phyloP scores from a whole-genome alignment of 768 basidiomycete species.

The Russula dissimulans region DNA sequence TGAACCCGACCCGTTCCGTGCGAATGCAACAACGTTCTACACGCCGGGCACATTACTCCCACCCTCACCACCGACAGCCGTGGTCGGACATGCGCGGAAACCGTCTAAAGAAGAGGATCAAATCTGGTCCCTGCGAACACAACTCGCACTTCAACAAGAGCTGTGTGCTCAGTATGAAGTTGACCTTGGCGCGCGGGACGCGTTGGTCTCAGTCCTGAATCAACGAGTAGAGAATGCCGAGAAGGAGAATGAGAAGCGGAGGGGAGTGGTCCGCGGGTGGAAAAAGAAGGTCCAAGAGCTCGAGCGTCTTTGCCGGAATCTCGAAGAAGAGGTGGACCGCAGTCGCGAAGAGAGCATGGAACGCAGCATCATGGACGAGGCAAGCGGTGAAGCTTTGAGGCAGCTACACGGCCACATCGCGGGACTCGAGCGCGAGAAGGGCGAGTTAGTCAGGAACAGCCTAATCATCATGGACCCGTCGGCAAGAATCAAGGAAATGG shows the following conservation, averaged over 20 bases:
- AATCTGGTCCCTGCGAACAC: slow-evolving; percentile 65
- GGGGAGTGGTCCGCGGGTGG: slow-evolving; percentile 46
- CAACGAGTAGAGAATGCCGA: slow-evolving; percentile 46
- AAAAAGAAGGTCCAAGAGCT: slow-evolving; percentile 72
- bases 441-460: slow-evolving; percentile 29
- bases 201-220: slow-evolving; percentile 53
- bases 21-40: slow-evolving; percentile 66
- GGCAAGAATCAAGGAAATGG: slow-evolving; percentile 28
- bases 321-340: slow-evolving; percentile 84
- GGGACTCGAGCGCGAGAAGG: slow-evolving; percentile 60
- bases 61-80: slow-evolving; percentile 38
- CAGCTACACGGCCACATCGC: slow-evolving; percentile 74
- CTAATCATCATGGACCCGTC: slow-evolving; percentile 5
- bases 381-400: slow-evolving; percentile 68
- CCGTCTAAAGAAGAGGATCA: slow-evolving; percentile 63
- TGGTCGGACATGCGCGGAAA: slow-evolving; percentile 40
- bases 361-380: slow-evolving; percentile 75
- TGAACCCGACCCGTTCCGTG: slow-evolving; percentile 68
- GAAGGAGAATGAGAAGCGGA: slow-evolving; percentile 55
- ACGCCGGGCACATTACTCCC: slow-evolving; percentile 68
- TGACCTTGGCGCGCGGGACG: slow-evolving; percentile 65
- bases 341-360: slow-evolving; percentile 76
- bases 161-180: slow-evolving; percentile 68
- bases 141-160: slow-evolving; percentile 66
- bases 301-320: slow-evolving; percentile 51